Evolutionary conservation across 2,329 filamentous ascomycete genomes (phyloP), one percentile per base, ranked within the genome.

Genomic region (Apiospora sp.): DNA sequence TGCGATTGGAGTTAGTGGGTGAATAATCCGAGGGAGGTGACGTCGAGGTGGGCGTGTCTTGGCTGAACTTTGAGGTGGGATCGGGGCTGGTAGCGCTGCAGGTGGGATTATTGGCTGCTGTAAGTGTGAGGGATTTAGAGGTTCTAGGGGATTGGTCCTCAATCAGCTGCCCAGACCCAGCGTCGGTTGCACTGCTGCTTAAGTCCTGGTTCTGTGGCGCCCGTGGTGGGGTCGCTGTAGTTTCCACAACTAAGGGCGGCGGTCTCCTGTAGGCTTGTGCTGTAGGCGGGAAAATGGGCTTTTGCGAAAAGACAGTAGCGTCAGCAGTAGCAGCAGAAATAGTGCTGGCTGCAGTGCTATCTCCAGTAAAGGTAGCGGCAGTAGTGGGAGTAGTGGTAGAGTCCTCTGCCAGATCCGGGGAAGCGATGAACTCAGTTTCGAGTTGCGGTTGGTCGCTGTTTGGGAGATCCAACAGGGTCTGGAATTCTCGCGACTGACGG

Each of bases 401-500:
- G 22, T 71, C 46, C 13, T 48, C 46, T 14, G 54, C 37, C 16
- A 68, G 34, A 67, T 72, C 72, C 30, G 70, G 41, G 51, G 67
- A 71, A 37, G 72, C 48, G 19, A 48, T 67, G 4, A 64, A 41
- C 19, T 41, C 58, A 14, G 34, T n/a, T 4, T 41, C 58, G 8
- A 41, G 19, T n/a, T n/a, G 34, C 58, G 19, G 58, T 64, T 37
- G 54, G 30, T 61, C 30, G 54, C 54, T 61, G 54, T n/a, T 61
- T 37, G 54, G 54, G 6, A 22, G 54, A 61, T 37, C 30, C 30
- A 61, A 37, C 54, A 84, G 79, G 48, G 82, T 80, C 68, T 83
- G 83, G 74, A 90, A 89, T 75, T 89, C 87, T 72, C 87, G 86
- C 67, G 89, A 90, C 77, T 88, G 86, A 74, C 87, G 85, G 76